Evolutionary conservation across 1,284 basidiomycete species (phyloP), one percentile per base, ranked within the genome.

Genomic region (Fomitiporia mediterranea): DNA sequence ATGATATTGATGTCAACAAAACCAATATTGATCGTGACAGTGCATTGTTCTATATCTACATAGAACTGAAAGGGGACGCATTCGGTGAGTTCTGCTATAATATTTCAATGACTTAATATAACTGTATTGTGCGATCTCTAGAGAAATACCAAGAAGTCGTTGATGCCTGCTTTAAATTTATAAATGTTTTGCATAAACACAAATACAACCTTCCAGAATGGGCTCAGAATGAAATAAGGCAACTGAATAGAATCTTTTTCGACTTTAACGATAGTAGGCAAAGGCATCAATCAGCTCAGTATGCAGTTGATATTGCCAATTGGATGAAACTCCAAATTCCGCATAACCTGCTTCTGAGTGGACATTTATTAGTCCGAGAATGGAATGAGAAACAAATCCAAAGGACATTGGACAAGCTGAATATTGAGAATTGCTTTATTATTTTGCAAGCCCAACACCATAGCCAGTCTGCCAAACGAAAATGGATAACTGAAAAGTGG

Each of bases 231-330:
- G 96, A 99, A 70, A 79, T 89, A 53, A 81, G 83, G 46, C 77
- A 79, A 42, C 79, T 99, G 40, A 82, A 86, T 30, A 75, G 82
- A 35, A 90, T 88, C 30, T 82, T 82, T 21, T 99, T 98, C 78
- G 81, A 85, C 34, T 99, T 96, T 69, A 80, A 86, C 52, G 96
- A 99, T n/a, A n/a, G n/a, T n/a, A n/a, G n/a, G n/a, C n/a, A 70
- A 94, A 97, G 70, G 76, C 77, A 40, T 75, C 82, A 19, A 87
- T n/a, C 94, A 0, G 86, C 92, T 47, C 76, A 81, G 58, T 97
- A 98, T 68, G 91, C 90, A 3, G 84, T 87, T 8, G 81, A 79
- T 67, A 75, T 98, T 15, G 72, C 94, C 0, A 83, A 88, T 61
- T 81, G 82, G 65, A 85, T 98, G 82, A 72, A 83, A 49, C 80